These are phyloP conservation scores for Zasmidium citrigriseum DNA, from an alignment of 2,329 filamentous ascomycete species.

Conservation along the genomic window DNA sequence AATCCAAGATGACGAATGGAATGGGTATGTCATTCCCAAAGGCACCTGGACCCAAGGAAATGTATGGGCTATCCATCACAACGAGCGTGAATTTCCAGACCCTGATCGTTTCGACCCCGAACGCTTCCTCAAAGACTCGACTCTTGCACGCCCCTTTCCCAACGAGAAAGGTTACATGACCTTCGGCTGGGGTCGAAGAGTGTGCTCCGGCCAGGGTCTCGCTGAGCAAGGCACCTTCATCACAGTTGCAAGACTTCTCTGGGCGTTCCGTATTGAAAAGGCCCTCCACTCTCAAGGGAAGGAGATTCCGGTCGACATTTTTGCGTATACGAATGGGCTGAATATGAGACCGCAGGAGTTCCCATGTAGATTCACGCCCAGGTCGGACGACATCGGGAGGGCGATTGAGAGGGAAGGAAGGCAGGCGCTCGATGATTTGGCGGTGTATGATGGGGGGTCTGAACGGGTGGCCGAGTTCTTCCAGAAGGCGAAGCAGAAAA, in stretches of 20 bases:
- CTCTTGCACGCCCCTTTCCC: conserved; percentile 46
- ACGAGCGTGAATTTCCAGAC: conserved; percentile 50
- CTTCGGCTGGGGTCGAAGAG: conserved; percentile 58
- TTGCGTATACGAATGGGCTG: conserved; percentile 58
- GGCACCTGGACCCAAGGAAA: conserved; percentile 27
- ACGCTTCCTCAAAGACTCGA: conserved; percentile 42
- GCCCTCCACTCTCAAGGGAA: conserved; percentile 44
- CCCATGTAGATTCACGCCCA: too few species aligned
- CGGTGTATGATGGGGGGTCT: not conserved
- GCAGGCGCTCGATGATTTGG: not conserved
- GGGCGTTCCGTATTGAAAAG: conserved; percentile 57
- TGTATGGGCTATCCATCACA: conserved; percentile 48
- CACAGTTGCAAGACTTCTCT: conserved; percentile 58
- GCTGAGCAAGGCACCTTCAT: conserved; percentile 64
- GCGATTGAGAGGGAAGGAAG: not conserved
- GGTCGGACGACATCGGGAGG: not conserved
- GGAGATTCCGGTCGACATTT: conserved; percentile 57
- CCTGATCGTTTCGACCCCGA: conserved; percentile 51
- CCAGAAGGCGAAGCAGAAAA: not conserved
- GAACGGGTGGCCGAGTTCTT: not conserved
- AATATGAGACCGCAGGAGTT: too few species aligned
- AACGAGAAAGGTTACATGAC: conserved; percentile 51
- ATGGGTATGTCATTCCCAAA: conserved; percentile 30
- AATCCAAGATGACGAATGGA: conserved; percentile 28
- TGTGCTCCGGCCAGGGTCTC: conserved; percentile 56